These are phyloP conservation scores for Leucaena leucocephala DNA, from an alignment of 306 rosid species.

Conservation along the genomic window DNA sequence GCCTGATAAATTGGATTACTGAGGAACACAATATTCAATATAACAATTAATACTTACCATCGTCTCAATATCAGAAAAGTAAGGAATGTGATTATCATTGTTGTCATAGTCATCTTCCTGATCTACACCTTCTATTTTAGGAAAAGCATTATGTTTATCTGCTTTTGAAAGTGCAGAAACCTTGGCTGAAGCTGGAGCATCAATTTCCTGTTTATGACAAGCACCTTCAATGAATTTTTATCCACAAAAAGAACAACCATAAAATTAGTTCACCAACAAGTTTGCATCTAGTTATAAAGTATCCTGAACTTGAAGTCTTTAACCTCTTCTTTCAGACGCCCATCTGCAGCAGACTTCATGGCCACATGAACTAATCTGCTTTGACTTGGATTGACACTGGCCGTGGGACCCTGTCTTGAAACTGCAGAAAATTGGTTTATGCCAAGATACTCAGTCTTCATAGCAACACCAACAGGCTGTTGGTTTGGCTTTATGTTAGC, in stretches of 20 bases:
- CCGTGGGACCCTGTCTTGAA: constrained; percentile 49
- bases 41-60: constrained; percentile 54
- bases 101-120: constrained; percentile 44
- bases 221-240: constrained; percentile 41
- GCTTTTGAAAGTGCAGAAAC: constrained; percentile 39
- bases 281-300: constrained; percentile 26
- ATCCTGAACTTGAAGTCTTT: constrained; percentile 28
- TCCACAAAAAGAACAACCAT: constrained; percentile 30
- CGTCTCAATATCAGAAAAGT: constrained; percentile 68
- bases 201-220: constrained; percentile 54
- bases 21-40: constrained; percentile 20
- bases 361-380: constrained; percentile 46
- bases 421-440: constrained; percentile 41
- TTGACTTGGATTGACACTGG: constrained; percentile 36
- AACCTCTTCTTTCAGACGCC: constrained; percentile 60
- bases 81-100: constrained; percentile 54
- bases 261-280: constrained; percentile 32
- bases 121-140: constrained; percentile 46
- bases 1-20: constrained; percentile 16
- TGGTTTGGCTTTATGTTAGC: constrained; percentile 39
- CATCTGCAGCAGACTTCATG: constrained; percentile 43
- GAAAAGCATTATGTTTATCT: constrained; percentile 36
- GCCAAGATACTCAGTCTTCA: constrained; percentile 42
- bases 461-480: constrained; percentile 41
- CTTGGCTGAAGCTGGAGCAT: constrained; percentile 41